A percentile compares a stretch with the other conserved stretches of the same genome.
These are phyloP conservation scores for Dothidotthia symphoricarpi DNA, from an alignment of 2,329 filamentous ascomycete species.

Conservation along the genomic window DNA sequence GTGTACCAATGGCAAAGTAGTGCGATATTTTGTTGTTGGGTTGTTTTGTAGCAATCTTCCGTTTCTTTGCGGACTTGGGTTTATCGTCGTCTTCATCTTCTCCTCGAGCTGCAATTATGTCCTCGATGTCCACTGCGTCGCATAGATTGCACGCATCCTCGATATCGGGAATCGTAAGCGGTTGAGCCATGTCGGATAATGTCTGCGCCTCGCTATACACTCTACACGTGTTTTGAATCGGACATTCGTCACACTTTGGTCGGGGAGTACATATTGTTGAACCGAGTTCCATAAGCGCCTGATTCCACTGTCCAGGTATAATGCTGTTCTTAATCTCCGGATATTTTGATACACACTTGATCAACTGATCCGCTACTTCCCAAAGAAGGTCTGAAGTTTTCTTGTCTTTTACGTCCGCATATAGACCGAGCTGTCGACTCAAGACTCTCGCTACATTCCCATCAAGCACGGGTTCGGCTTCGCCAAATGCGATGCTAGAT, in stretches of 20 bases:
- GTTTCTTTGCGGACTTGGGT: slow-evolving; percentile 20
- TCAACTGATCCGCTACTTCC: slow-evolving; percentile 58
- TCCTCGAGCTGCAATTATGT: slow-evolving; percentile 21
- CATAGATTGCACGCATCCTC: slow-evolving; percentile 35
- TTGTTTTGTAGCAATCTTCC: slow-evolving; percentile 19
- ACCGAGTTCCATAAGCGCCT: slow-evolving; percentile 65
- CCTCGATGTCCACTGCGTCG: slow-evolving; percentile 31
- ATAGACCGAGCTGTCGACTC: slow-evolving; percentile 59
- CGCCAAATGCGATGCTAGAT: slow-evolving; percentile 61
- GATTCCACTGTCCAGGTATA: slow-evolving; percentile 61
- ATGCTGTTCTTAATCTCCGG: slow-evolving; percentile 44
- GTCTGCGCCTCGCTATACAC: slow-evolving; percentile 33
- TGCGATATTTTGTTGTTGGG: slow-evolving; percentile 28
- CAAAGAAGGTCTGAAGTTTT: slow-evolving; percentile 56
- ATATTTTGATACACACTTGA: slow-evolving; percentile 49
- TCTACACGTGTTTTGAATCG: slow-evolving; percentile 34
- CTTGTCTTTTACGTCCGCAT: slow-evolving; percentile 58
- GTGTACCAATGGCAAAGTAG: slow-evolving; percentile 28
- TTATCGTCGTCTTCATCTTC: slow-evolving; percentile 16
- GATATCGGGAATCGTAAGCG: slow-evolving; percentile 21
- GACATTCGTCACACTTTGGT: slow-evolving; percentile 52
- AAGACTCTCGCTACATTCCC: slow-evolving; percentile 63
- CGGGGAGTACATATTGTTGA: slow-evolving; percentile 62
- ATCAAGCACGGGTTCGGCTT: slow-evolving; percentile 60
- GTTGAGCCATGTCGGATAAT: slow-evolving; percentile 17